phyloP scores from a whole-genome alignment of 495 filamentous ascomycete genomes.

The Neurospora sp. region DNA sequence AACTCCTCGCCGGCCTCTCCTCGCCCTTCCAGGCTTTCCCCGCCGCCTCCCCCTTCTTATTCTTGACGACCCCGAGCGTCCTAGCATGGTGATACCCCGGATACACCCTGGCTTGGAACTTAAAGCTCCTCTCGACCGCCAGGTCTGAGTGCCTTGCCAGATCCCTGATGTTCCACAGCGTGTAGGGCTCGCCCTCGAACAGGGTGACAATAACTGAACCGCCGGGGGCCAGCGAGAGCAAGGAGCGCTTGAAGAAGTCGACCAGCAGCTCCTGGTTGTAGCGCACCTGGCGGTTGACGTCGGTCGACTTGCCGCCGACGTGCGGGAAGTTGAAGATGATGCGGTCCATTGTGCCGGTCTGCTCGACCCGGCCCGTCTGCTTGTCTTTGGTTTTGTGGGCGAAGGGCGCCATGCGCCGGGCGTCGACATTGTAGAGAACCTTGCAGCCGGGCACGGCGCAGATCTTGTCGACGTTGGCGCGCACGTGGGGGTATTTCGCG shows the following conservation, averaged over 20 bases:
- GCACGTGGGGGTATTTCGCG: slow-evolving; percentile 70
- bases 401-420: slow-evolving; percentile 52
- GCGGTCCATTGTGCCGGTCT: slow-evolving; percentile 49
- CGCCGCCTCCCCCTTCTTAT: slow-evolving; percentile 41
- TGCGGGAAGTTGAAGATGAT: slow-evolving; percentile 97
- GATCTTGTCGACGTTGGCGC: slow-evolving; percentile 47
- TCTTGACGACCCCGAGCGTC: slow-evolving; percentile 66
- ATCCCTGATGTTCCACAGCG: slow-evolving; percentile 86
- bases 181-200: slow-evolving; percentile 90
- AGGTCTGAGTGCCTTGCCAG: slow-evolving; percentile 71
- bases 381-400: slow-evolving; percentile 18
- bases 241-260: slow-evolving; percentile 60
- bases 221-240: slow-evolving; percentile 25
- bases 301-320: slow-evolving; percentile 79
- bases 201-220: slow-evolving; percentile 75
- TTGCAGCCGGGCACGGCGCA: slow-evolving; percentile 24
- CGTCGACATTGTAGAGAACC: slow-evolving; percentile 65
- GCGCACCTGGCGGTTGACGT: slow-evolving; percentile 89
- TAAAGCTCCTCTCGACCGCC: slow-evolving; percentile 64
- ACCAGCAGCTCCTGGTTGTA: slow-evolving; percentile 86
- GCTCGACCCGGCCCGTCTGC: neutral
- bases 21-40: slow-evolving; percentile 62
- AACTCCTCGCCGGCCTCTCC: slow-evolving; percentile 63
- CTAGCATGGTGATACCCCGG: slow-evolving; percentile 80
- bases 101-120: slow-evolving; percentile 64